Base-by-base conservation (phyloP, 2,329 filamentous ascomycete species). In the Mycocentrospora acerina region DNA sequence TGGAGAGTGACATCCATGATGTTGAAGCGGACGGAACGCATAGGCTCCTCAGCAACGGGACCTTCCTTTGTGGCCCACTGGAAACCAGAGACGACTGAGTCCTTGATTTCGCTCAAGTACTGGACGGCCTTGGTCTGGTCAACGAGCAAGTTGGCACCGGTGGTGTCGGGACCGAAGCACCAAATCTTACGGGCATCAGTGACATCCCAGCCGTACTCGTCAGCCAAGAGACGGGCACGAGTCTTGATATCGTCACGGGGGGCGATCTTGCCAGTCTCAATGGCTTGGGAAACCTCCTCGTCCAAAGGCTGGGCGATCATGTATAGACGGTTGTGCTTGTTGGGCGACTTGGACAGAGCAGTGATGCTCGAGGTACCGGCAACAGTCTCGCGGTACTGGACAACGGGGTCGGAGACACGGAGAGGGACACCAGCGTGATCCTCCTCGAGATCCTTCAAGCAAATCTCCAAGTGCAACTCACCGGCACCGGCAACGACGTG, bases 291-390 rank as follows among this genome's bases (percentile, higher is more conserved):
- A 46, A 98, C 85, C 62, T 97, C 93, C 82, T 98, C 93, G 30
- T 82, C 82, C 40, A 98, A 80, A 62, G 93, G 93, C 76, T 90
- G 78, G 55, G 93, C 93, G 73, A 81, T 82, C 77, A 98, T 85
- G 81, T 97, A 98, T 48, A 98, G 82, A 90, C 93, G 91, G 83
- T 98, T 98, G 87, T 98, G 93, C 89, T 98, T 98, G 88, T 98
- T 98, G 79, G 93, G 93, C 32, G 93, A 98, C 82, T 98, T 98
- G 75, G 93, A 97, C 67, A 98, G 81, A 60, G 93, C 93, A 68
- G 88, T 94, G 67, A 97, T 97, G 82, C 84, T 88, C 39, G 93
- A 97, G 70, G 83, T 83, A 66, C 55, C 80, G 60, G 75, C 74
- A 67, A 98, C 91, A 54, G 91, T 95, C 84, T 98, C 93, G 83